Percentiles rank a stretch among this genome's conserved stretches.
Evolutionary conservation across 345 rosid genomes (phyloP).

Genomic region (Arabis hirsuta): DNA sequence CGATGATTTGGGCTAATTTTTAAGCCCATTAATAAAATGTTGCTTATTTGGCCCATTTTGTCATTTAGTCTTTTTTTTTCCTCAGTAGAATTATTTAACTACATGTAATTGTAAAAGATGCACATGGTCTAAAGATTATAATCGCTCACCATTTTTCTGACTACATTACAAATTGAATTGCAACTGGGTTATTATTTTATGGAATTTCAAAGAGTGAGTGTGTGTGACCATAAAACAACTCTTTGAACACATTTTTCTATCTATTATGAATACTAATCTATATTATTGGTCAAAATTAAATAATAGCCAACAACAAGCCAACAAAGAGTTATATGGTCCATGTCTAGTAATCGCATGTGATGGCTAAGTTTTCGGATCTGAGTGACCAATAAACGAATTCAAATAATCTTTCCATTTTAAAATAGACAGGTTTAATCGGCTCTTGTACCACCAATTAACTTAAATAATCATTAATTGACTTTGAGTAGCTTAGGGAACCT

Average conservation of each 20-base stretch:
- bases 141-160: not conserved
- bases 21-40: not conserved
- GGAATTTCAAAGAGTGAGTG: not conserved
- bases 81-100: not conserved
- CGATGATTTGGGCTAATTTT: not conserved
- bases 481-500: no score
- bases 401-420: not conserved
- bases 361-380: conserved; percentile 31
- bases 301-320: not conserved
- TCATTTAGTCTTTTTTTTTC: not conserved
- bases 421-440: not conserved
- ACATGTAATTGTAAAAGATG: not conserved
- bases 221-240: not conserved
- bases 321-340: conserved; percentile 10
- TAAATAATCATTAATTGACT: not conserved
- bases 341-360: conserved; percentile 33
- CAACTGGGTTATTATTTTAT: conserved; percentile 6
- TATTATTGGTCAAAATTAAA: not conserved
- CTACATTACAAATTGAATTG: not conserved
- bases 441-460: not conserved
- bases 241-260: not conserved
- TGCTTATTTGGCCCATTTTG: conserved; percentile 9
- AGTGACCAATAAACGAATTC: not conserved
- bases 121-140: conserved; percentile 5
- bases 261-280: not conserved